Conservation (phyloP, 805 yeast genomes). For the Kluyveromyces wickerhamii region DNA sequence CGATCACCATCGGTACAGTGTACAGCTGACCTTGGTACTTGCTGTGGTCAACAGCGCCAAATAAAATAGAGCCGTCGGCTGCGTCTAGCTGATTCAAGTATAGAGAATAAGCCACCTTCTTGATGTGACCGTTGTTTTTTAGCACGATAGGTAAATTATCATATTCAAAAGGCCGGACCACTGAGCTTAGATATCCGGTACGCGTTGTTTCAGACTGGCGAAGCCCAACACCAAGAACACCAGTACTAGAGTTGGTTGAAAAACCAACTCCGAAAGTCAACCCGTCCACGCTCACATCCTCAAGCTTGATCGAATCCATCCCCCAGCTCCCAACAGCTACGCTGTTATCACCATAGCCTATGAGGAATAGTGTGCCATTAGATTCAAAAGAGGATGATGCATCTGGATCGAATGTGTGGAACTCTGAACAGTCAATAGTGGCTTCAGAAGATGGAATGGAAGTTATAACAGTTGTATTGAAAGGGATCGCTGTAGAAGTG, state of each 20-base stretch:
- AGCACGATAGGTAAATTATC: constrained; percentile 25
- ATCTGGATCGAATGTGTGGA: constrained; percentile 33
- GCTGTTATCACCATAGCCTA: constrained; percentile 45
- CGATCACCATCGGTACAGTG: constrained; percentile 27
- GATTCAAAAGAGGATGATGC: constrained; percentile 29
- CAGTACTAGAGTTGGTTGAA: constrained; percentile 44
- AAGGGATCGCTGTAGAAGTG: background rate
- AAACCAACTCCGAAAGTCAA: constrained; percentile 29
- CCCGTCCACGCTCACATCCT: constrained; percentile 27
- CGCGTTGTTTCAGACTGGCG: constrained; percentile 57
- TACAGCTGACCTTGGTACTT: constrained; percentile 31
- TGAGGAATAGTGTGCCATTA: constrained; percentile 33
- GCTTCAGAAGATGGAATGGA: constrained; percentile 1
- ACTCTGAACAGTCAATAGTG: constrained; percentile 28
- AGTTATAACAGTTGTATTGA: too few relatives aligned
- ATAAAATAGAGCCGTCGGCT: constrained; percentile 37
- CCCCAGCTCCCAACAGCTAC: constrained; percentile 51
- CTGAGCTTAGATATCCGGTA: constrained; percentile 29
- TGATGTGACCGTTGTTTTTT: constrained; percentile 36
- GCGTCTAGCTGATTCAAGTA: constrained; percentile 42
- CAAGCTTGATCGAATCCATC: constrained; percentile 16
- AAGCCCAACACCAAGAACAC: constrained; percentile 45
- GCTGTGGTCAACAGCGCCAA: constrained; percentile 36
- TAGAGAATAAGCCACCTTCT: constrained; percentile 41
- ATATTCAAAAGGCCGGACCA: constrained; percentile 7